Evolutionary conservation across 805 yeast species (phyloP), one percentile per base, ranked within the genome.

Genomic region (Starmera dryadoides): DNA sequence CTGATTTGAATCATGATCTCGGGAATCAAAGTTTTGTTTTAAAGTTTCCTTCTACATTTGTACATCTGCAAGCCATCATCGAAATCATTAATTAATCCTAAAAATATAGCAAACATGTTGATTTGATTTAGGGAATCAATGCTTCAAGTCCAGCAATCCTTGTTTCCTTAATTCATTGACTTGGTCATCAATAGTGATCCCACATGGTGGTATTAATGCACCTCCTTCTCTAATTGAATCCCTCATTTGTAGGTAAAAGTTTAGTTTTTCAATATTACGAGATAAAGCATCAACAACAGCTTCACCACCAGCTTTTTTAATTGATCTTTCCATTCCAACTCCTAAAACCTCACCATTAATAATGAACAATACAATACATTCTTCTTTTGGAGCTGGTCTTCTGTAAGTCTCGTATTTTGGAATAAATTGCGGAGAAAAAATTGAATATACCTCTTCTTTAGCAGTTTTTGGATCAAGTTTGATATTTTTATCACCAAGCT

Each of bases 221-320:
- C 11, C 11, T 11, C 28, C 28, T 5, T 12, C 28, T 25, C 28
- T 25, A 25, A 25, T 25, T 8, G 5, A 11, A 12, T 25, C 28
- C n/a, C 28, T 25, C 5, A 25, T 25, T 25, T 12, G n/a, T n/a
- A 25, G 9, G 12, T 25, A 25, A 8, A 25, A 25, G 4, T 25
- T 25, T 8, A 25, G 12, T 12, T n/a, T 25, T 4, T 25, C 28
- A 8, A n/a, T n/a, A 25, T 25, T 25, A 17, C 82, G 76, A 14
- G 62, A 58, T 30, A 89, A 62, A 0, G 89, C 95, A 40, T 69
- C 64, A 75, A 77, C 79, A 0, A 97, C 97, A 0, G 96, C 96
- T 38, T 77, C 63, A 16, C 76, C 58, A 1, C 95, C 89, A 0
- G 96, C 96, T 12, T 74, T 77, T 53, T 81, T 83, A 3, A 68